These are phyloP conservation scores for Cardamine occulta DNA, from an alignment of 345 rosid species.

Conservation along the genomic window DNA sequence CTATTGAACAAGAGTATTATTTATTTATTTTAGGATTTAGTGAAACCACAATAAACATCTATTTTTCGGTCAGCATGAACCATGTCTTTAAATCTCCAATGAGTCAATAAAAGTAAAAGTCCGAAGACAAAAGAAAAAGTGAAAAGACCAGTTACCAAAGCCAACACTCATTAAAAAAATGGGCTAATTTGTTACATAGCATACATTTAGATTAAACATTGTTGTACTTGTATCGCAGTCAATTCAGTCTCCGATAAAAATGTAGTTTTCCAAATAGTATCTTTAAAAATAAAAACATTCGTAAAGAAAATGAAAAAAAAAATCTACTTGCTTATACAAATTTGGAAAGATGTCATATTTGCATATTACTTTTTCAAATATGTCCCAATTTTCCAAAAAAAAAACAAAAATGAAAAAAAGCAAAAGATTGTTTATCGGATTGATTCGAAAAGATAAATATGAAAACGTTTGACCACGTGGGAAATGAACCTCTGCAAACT, in stretches of 20 bases:
- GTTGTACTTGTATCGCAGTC: neutral
- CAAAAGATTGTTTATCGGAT: neutral
- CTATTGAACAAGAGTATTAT: too few relatives aligned
- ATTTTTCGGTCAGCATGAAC: constrained; percentile 2
- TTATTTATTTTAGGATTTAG: neutral
- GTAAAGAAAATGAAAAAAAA: neutral
- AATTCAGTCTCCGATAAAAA: neutral
- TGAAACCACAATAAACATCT: neutral
- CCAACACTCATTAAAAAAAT: neutral
- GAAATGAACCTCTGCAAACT: neutral
- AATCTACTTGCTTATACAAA: neutral
- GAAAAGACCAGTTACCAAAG: constrained; percentile 34
- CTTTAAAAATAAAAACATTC: neutral
- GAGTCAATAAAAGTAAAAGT: constrained; percentile 24
- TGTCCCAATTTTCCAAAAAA: neutral
- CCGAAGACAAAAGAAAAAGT: constrained; percentile 26
- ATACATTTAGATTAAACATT: neutral
- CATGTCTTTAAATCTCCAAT: neutral
- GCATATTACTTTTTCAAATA: neutral
- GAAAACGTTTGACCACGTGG: constrained; percentile 30
- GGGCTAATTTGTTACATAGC: neutral
- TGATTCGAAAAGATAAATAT: neutral
- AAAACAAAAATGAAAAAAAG: neutral
- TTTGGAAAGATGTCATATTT: neutral
- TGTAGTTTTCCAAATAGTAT: neutral